A percentile compares a stretch with the other conserved stretches of the same genome.
phyloP scores from a whole-genome alignment of 2,329 filamentous ascomycete genomes.

The Phialophora expanda region DNA sequence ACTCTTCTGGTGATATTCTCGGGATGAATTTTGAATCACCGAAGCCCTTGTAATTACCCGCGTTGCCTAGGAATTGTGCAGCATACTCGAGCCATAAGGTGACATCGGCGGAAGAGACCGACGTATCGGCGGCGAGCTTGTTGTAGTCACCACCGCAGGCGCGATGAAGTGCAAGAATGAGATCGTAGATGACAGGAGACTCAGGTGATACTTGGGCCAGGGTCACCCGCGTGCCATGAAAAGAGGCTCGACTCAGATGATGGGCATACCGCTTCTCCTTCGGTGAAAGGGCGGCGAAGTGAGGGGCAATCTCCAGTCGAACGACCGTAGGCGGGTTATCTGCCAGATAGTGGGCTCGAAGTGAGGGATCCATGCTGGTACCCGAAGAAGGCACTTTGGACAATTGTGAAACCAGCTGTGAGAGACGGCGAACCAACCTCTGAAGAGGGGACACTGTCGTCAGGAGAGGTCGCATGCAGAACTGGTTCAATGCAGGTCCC shows the following conservation, averaged over 20 bases:
- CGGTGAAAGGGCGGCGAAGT: constrained; percentile 71
- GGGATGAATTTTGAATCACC: constrained; percentile 85
- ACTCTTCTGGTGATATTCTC: constrained; percentile 66
- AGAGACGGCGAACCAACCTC: constrained; percentile 24
- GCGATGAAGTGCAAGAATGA: constrained; percentile 75
- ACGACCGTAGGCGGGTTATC: constrained; percentile 90
- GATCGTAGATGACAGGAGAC: constrained; percentile 78
- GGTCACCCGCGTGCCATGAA: constrained; percentile 77
- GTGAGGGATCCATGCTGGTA: constrained; percentile 48
- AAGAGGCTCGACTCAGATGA: constrained; percentile 76
- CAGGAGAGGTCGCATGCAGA: constrained; percentile 19
- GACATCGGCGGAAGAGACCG: constrained; percentile 67
- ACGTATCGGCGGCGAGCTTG: constrained; percentile 66
- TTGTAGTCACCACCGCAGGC: constrained; percentile 73
- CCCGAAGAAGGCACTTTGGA: neutral
- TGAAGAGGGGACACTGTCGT: constrained; percentile 13
- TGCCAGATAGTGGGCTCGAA: constrained; percentile 75
- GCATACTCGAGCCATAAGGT: constrained; percentile 76
- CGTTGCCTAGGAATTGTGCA: constrained; percentile 78
- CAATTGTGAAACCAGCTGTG: constrained; percentile 25
- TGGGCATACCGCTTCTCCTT: constrained; percentile 89
- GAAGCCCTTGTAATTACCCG: constrained; percentile 85
- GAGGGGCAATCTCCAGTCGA: constrained; percentile 84
- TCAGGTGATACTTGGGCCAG: constrained; percentile 81
- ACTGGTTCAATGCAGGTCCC: neutral